A percentile compares a stretch with the other conserved stretches of the same genome.
These are phyloP conservation scores for Colletotrichum paranaense DNA, from an alignment of 2,329 filamentous ascomycete genomes.

Conservation along the genomic window DNA sequence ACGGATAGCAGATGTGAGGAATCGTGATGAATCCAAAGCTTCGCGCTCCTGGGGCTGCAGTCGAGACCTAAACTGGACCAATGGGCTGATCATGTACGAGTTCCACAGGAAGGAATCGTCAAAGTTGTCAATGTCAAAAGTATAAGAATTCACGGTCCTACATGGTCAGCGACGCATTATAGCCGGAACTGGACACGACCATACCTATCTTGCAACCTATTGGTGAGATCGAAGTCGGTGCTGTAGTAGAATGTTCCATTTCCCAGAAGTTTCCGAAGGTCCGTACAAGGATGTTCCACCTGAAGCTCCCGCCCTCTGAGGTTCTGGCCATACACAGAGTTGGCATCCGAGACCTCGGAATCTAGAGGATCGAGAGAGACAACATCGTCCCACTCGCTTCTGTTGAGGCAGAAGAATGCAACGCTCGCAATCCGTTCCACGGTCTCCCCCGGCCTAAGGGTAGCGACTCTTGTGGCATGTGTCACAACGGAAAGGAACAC, in stretches of 20 bases:
- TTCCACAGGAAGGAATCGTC: conserved; percentile 97
- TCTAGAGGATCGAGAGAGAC: conserved; percentile 66
- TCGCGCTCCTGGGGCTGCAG: conserved; percentile 80
- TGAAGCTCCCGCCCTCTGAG: conserved; percentile 75
- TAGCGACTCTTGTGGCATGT: conserved; percentile 81
- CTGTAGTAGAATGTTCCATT: conserved; percentile 98
- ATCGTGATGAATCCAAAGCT: conserved; percentile 85
- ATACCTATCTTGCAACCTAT: conserved; percentile 88
- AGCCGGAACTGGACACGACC: conserved; percentile 27
- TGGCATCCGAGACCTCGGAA: conserved; percentile 58
- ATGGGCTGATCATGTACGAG: conserved; percentile 95
- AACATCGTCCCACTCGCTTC: conserved; percentile 85
- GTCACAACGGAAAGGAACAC: conserved; percentile 94
- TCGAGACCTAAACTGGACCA: conserved; percentile 88
- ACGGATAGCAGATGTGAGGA: conserved; percentile 92
- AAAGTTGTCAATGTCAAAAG: conserved; percentile 91
- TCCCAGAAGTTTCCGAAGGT: conserved; percentile 89
- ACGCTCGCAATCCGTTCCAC: conserved; percentile 88
- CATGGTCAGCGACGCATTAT: conserved; percentile 35
- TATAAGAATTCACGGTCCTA: conserved; percentile 78
- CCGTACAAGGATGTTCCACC: conserved; percentile 88
- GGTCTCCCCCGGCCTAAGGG: conserved; percentile 86
- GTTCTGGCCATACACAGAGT: conserved; percentile 60
- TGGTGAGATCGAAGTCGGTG: conserved; percentile 96
- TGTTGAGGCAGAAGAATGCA: conserved; percentile 93